Conservation (phyloP, 2,329 filamentous ascomycete species). For the Aspergillus tamarii region DNA sequence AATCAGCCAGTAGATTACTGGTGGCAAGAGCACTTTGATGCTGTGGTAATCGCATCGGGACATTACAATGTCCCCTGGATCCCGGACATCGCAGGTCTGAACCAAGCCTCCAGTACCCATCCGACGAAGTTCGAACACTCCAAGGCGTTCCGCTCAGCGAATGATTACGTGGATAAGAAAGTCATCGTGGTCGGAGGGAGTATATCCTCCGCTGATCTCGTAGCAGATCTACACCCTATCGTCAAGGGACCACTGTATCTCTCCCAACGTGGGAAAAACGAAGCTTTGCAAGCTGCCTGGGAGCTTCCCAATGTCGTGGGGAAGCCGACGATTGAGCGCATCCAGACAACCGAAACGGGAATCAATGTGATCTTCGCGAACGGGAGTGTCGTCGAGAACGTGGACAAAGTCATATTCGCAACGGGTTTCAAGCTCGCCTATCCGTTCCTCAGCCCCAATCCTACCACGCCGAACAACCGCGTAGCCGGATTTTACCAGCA, state of each 20-base stretch:
- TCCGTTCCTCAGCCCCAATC: conserved; percentile 31
- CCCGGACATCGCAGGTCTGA: conserved; percentile 41
- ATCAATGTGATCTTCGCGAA: conserved; percentile 28
- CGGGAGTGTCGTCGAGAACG: conserved; percentile 14
- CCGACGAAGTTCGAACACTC: conserved; percentile 43
- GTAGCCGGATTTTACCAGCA: conserved; percentile 35
- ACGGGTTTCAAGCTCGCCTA: conserved; percentile 34
- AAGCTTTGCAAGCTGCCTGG: conserved; percentile 24
- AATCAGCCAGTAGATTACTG: conserved; percentile 33
- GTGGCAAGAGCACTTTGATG: conserved; percentile 48
- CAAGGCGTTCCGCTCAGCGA: conserved; percentile 37
- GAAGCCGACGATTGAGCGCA: conserved; percentile 22
- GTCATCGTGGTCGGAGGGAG: conserved; percentile 35
- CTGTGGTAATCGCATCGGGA: conserved; percentile 46
- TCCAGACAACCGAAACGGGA: conserved; percentile 1
- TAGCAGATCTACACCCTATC: conserved; percentile 28
- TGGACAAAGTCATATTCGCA: conserved; percentile 37
- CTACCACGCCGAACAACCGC: conserved; percentile 28
- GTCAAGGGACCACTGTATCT: conserved; percentile 26
- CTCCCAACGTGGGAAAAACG: conserved; percentile 25
- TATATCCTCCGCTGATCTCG: conserved; percentile 33
- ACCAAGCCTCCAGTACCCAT: conserved; percentile 32
- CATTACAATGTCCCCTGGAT: conserved; percentile 48
- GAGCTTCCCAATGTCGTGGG: conserved; percentile 28
- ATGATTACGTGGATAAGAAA: conserved; percentile 42